Percentiles rank a stretch among this genome's conserved stretches.
Evolutionary conservation across 2,329 filamentous ascomycete species (phyloP).

Genomic region (Geosmithia flava): DNA sequence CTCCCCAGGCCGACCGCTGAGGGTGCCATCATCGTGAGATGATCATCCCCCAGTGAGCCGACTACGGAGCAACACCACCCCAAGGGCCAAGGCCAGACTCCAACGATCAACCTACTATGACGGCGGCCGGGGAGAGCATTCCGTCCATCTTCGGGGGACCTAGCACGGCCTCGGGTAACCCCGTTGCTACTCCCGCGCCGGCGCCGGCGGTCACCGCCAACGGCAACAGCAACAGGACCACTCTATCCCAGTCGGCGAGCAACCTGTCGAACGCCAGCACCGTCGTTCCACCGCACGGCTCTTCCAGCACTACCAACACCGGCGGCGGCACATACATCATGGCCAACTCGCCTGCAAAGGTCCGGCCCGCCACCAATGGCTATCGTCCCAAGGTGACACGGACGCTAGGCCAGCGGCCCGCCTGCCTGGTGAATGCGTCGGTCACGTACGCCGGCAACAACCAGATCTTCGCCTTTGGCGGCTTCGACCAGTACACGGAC

Average conservation of each 20-base stretch:
- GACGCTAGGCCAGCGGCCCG: conserved; percentile 69
- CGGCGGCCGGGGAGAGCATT: not conserved
- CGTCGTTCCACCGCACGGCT: not conserved
- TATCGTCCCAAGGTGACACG: conserved; percentile 78
- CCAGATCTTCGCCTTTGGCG: conserved; percentile 94
- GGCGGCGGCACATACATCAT: conserved; percentile 75
- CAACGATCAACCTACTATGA: not conserved
- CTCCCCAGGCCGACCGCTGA: not conserved
- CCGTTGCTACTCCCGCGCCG: not conserved
- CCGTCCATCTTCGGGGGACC: conserved; percentile 6
- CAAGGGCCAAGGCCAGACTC: not conserved
- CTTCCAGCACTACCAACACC: conserved; percentile 8
- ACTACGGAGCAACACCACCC: not conserved
- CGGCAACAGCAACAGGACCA: not conserved
- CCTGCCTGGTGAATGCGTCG: conserved; percentile 93
- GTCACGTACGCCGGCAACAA: conserved; percentile 98
- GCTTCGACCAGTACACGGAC: conserved; percentile 97
- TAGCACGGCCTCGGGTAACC: conserved; percentile 7
- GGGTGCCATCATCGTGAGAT: not conserved
- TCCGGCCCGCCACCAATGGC: conserved; percentile 51
- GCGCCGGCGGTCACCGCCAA: not conserved
- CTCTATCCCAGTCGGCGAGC: not conserved
- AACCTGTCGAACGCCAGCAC: not conserved
- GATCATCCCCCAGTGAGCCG: not conserved
- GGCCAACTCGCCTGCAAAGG: conserved; percentile 70